A percentile compares a stretch with the other conserved stretches of the same genome.
Conservation (phyloP, 2,329 filamentous ascomycete genomes). For the Diplodia mutila region DNA sequence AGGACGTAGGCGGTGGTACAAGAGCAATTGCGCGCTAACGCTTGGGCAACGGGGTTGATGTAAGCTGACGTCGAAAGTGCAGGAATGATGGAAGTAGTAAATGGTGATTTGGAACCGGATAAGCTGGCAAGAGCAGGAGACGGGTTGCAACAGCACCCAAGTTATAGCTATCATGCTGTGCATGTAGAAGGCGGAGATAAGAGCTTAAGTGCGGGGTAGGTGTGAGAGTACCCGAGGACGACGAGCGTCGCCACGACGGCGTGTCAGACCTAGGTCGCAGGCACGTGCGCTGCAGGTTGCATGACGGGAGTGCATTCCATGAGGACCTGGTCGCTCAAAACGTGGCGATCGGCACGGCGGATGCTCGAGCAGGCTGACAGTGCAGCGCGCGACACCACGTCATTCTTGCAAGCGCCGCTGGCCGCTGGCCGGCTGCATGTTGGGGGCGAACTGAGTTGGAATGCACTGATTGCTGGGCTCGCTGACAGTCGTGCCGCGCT, state of each 20-base stretch:
- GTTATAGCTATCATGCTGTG: neutral
- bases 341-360: constrained; percentile 11
- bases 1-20: neutral
- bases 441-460: neutral
- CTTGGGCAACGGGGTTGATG: neutral
- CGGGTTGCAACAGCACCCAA: neutral
- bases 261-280: neutral
- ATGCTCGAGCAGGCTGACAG: constrained; percentile 10
- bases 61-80: constrained; percentile 10
- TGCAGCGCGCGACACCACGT: constrained; percentile 15
- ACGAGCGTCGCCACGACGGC: neutral
- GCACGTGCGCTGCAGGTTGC: neutral
- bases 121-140: neutral
- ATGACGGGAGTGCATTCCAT: neutral
- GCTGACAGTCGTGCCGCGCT: no score
- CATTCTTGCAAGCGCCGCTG: neutral
- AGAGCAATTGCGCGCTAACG: neutral
- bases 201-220: constrained; percentile 18
- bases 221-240: constrained; percentile 2
- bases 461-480: neutral
- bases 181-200: neutral
- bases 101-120: neutral
- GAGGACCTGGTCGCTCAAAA: constrained; percentile 10
- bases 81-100: neutral
- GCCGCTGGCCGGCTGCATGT: neutral